Evolutionary conservation across 441 rosid genomes (phyloP).

Genomic region (Biscutella laevigata): DNA sequence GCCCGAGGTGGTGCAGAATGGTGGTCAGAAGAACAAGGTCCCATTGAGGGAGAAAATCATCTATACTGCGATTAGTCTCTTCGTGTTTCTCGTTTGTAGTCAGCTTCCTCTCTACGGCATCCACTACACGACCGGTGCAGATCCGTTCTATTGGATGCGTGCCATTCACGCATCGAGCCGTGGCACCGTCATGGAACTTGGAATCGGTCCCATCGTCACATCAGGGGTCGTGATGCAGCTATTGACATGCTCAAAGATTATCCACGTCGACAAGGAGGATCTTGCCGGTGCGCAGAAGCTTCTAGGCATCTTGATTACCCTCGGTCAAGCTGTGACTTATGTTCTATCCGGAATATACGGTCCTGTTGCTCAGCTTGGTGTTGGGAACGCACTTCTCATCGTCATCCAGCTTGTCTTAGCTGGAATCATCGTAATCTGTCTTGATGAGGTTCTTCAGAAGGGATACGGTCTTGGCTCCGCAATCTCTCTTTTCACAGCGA

Average conservation of each 20-base stretch:
- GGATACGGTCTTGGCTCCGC: constrained; percentile 83
- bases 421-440: constrained; percentile 66
- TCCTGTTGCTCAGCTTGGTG: constrained; percentile 65
- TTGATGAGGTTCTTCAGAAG: constrained; percentile 80
- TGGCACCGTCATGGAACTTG: constrained; percentile 83
- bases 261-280: constrained; percentile 69
- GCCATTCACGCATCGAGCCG: constrained; percentile 74
- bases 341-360: constrained; percentile 85
- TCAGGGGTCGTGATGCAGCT: constrained; percentile 77
- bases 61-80: constrained; percentile 61
- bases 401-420: constrained; percentile 71
- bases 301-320: constrained; percentile 61
- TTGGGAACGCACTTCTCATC: constrained; percentile 68
- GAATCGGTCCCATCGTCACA: constrained; percentile 77
- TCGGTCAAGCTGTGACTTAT: constrained; percentile 74
- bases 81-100: constrained; percentile 73
- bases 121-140: constrained; percentile 75
- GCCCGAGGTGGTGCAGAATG: too few relatives aligned
- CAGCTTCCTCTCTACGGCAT: constrained; percentile 79
- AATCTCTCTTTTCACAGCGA: constrained; percentile 80
- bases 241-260: constrained; percentile 61
- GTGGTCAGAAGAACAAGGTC: too few relatives aligned
- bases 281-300: constrained; percentile 71
- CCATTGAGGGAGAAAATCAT: constrained; percentile 73
- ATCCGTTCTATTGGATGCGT: constrained; percentile 85